Evolutionary conservation across 257 asterid genomes (phyloP), one percentile per base, ranked within the genome.

Genomic region (Solanum chmielewskii): DNA sequence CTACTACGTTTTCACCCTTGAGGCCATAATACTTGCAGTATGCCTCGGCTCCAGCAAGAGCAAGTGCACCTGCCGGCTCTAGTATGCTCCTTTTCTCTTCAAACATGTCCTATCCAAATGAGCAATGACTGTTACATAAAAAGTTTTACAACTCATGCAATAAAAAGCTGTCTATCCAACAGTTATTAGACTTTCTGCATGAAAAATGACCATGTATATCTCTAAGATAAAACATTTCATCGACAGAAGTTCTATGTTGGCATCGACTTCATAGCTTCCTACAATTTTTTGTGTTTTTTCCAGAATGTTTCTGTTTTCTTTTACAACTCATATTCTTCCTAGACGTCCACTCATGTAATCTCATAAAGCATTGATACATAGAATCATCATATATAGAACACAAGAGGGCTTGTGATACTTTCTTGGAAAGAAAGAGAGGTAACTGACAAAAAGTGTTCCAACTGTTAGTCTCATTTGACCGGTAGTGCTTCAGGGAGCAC

Each of bases 61-160:
- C 91, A 92, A 97, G 99, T 44, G 99, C 99, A 87, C 99, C 99
- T 33, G 99, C 98, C 80, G 99, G 99, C 90, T 97, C 99, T 89
- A 97, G 87, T 82, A 97, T 97, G 91, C 95, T 96, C 91, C 99
- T 93, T 89, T 94, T 97, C 95, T 97, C 99, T 93, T 97, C 99
- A 91, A 96, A 97, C 98, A 97, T 95, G 91, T 96, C 96, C 99
- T 96, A 90, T 86, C 59, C 87, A 71, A 90, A 68, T 41, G 76
- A 80, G 25, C 44, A 89, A 78, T 33, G 69, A 80, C 29, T 18
- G 44, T 49, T 62, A 80, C 85, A 47, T 10, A 39, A 49, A 49
- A 47, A 47, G 44, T 16, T 18, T 8, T 47, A 47, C 15, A 80
- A 49, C 85, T 80, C 69, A 29, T 16, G 85, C 42, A 77, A 75